A percentile compares a stretch with the other conserved stretches of the same genome.
phyloP scores from a whole-genome alignment of 2,329 filamentous ascomycete species.

The Ophiocordyceps polyrhachis-furcata region DNA sequence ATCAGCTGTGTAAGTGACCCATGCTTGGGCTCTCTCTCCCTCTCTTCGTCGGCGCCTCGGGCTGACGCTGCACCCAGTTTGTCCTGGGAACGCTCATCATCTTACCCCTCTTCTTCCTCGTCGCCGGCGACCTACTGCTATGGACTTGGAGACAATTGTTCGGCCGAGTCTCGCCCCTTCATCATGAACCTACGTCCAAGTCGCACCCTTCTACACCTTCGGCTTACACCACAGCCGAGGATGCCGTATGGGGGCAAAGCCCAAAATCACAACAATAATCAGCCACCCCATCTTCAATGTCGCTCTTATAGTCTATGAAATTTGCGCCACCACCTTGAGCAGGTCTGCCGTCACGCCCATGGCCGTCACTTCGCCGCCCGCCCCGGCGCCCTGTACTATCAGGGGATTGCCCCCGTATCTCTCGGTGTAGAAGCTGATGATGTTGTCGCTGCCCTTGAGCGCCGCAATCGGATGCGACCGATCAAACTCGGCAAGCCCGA shows the following conservation, averaged over 20 bases:
- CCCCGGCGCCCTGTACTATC: conserved; percentile 86
- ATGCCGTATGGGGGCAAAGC: neutral
- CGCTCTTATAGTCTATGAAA: conserved; percentile 22
- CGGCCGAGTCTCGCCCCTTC: conserved; percentile 3
- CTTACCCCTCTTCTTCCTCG: conserved; percentile 25
- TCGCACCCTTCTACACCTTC: neutral
- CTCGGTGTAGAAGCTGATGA: conserved; percentile 97
- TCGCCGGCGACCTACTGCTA: conserved; percentile 30
- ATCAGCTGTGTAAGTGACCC: conserved; percentile 16
- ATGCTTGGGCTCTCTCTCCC: neutral
- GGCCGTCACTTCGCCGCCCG: conserved; percentile 86
- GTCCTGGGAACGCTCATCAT: conserved; percentile 26
- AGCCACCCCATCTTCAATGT: neutral
- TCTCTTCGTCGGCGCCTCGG: neutral
- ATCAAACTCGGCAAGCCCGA: conserved; percentile 80
- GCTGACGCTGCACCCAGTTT: conserved; percentile 13
- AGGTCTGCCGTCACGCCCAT: conserved; percentile 95
- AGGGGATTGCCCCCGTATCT: conserved; percentile 80
- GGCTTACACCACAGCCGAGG: neutral
- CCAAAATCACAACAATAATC: neutral
- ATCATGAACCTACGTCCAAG: neutral
- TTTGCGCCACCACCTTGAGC: conserved; percentile 65
- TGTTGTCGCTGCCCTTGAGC: conserved; percentile 94
- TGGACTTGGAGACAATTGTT: conserved; percentile 30
- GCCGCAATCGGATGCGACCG: conserved; percentile 79